Evolutionary conservation across 163 green algal genomes (phyloP), one percentile per base, ranked within the genome.

Genomic region (Chlorella variabilis): DNA sequence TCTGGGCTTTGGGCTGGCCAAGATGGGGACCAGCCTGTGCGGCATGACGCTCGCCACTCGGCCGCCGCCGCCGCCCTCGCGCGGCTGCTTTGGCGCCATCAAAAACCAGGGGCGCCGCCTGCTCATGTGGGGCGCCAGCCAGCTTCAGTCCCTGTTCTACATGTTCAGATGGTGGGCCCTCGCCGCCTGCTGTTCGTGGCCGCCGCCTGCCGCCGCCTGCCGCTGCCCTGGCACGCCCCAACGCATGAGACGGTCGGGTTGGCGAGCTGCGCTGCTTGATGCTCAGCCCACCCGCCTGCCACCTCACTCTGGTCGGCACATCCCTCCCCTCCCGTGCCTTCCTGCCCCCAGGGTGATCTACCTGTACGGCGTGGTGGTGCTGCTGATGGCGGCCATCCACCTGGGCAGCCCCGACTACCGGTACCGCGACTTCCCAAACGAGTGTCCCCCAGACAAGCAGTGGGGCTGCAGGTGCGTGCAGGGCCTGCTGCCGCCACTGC

Each of bases 361-460:
- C 17, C 42, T 34, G 29, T 82, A 82, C 27, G 81, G 81, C 59
- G 23, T 71, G 2, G 41, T 82, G 1, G 73, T 77, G n/a, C 34
- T 75, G 25, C 42, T 83, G 31, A 63, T 86, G 56, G 23, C 82
- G 25, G 27, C 79, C 49, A 88, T 89, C n/a, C 75, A 75, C 33
- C 13, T 66, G 27, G 31, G 42, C 27, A 83, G 66, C 33, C 83
- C 76, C 36, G 81, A 89, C 56, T 76, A 73, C 27, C 25, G n/a
- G 5, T 27, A 49, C 13, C 20, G 5, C 1, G 66, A 9, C 39
- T 89, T 89, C 38, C 84, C 84, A 3, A 42, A 27, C 4, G 65
- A 56, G 13, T 89, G 84, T 49, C 65, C 78, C 0, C 39, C 34
- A 21, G 70, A 68, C 38, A 87, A 88, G 65, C 71, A 51, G 34